phyloP scores from a whole-genome alignment of 2,329 filamentous ascomycete genomes.

The Intubia oerlemansii region DNA sequence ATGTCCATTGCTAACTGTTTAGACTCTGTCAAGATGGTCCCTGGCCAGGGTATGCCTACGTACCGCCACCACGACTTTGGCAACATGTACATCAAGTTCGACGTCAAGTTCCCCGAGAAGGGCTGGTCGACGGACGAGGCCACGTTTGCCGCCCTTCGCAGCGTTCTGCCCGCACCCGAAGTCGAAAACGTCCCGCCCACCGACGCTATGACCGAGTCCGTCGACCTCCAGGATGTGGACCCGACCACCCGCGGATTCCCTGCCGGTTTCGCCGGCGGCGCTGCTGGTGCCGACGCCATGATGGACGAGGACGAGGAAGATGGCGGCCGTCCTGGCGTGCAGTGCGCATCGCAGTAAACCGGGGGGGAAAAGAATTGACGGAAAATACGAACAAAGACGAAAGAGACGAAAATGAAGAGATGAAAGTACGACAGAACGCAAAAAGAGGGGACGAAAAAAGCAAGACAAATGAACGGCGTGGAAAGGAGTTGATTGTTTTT shows the following conservation, averaged over 20 bases:
- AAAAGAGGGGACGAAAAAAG: no score
- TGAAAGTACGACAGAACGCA: no score
- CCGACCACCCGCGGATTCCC: no score
- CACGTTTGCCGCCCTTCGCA: constrained; percentile 61
- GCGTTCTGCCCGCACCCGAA: constrained; percentile 54
- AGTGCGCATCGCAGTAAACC: constrained; percentile 78
- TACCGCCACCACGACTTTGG: constrained; percentile 86
- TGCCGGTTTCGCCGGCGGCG: constrained; percentile 32
- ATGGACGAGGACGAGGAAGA: constrained; percentile 64
- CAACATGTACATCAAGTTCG: constrained; percentile 94
- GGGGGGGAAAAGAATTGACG: no score
- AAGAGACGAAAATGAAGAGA: no score
- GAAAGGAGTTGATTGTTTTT: no score
- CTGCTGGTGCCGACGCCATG: no score
- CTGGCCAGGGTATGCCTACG: constrained; percentile 94
- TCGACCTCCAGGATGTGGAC: constrained; percentile 70
- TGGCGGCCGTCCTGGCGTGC: constrained; percentile 53
- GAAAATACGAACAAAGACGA: no score
- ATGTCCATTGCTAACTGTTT: constrained; percentile 1
- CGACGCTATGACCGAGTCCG: constrained; percentile 84
- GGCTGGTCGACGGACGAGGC: constrained; percentile 43
- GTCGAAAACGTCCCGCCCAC: constrained; percentile 45
- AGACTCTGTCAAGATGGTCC: constrained; percentile 83
- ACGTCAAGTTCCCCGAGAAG: constrained; percentile 87
- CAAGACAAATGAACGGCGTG: no score